These are phyloP conservation scores for Vitis riparia DNA, from an alignment of 164 flowering plant genomes.

Conservation along the genomic window DNA sequence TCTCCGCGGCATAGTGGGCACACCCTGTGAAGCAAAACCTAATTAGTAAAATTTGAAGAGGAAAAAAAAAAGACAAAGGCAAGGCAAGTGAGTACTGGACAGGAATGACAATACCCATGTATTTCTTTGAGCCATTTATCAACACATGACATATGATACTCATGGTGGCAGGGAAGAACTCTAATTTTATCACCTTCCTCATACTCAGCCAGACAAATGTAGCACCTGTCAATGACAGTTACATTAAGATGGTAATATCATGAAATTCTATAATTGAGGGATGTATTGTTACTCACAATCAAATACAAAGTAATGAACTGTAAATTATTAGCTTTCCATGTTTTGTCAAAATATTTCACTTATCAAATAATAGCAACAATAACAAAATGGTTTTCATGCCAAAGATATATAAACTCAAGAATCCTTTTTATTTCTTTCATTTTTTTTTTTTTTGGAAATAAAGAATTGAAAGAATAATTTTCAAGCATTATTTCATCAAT, in stretches of 20 bases:
- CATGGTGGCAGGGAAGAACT: slow-evolving; percentile 79
- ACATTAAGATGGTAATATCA: too few species aligned
- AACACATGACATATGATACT: slow-evolving; percentile 72
- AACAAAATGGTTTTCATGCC: too few species aligned
- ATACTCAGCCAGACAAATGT: slow-evolving; percentile 78
- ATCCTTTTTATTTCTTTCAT: too few species aligned
- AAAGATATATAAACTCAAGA: too few species aligned
- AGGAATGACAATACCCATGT: slow-evolving; percentile 50
- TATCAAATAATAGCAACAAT: too few species aligned
- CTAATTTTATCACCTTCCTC: slow-evolving; percentile 77
- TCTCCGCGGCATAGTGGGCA: slow-evolving; percentile 88
- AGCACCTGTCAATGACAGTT: slow-evolving; percentile 42
- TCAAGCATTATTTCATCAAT: background rate
- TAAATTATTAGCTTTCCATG: too few species aligned
- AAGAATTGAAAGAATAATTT: background rate
- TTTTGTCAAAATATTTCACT: too few species aligned
- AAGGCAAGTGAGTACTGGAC: background rate
- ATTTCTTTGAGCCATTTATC: slow-evolving; percentile 91
- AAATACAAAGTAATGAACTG: too few species aligned
- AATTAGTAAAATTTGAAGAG: background rate
- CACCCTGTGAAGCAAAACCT: slow-evolving; percentile 39
- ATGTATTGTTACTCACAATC: too few species aligned
- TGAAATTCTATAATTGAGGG: too few species aligned
- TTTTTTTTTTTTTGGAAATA: background rate
- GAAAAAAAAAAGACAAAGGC: background rate